A percentile compares a stretch with the other conserved stretches of the same genome.
These are phyloP conservation scores for Tardiomyces digboiensis DNA, from an alignment of 1,139 yeast species.

Conservation along the genomic window DNA sequence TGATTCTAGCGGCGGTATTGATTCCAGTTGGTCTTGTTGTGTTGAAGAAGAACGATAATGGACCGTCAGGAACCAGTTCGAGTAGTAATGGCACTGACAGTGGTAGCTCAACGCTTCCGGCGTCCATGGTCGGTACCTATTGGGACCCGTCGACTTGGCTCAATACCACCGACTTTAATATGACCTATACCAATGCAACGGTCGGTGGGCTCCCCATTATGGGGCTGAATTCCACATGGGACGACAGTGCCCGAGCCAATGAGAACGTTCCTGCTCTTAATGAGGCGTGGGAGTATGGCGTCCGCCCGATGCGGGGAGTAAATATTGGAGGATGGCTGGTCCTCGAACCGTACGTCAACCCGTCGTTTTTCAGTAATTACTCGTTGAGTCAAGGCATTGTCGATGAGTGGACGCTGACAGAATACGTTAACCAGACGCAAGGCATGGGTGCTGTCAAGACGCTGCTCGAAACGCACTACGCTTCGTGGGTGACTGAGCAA, in stretches of 20 bases:
- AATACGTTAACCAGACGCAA: conserved; percentile 28
- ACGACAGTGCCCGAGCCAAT: conserved; percentile 21
- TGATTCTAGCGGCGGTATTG: conserved; percentile 20
- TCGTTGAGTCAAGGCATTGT: conserved; percentile 21
- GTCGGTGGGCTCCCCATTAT: conserved; percentile 29
- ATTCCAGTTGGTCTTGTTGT: conserved; percentile 25
- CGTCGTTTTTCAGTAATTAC: conserved; percentile 56
- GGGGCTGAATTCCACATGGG: conserved; percentile 27
- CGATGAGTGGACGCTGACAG: conserved; percentile 32
- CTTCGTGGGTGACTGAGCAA: conserved; percentile 58
- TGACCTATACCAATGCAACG: conserved; percentile 26
- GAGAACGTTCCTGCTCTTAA: conserved; percentile 20
- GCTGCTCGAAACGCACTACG: conserved; percentile 57
- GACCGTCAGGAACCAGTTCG: neutral
- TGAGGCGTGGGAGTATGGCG: conserved; percentile 35
- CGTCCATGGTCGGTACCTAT: conserved; percentile 18
- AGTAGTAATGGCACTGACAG: neutral
- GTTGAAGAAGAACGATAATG: conserved; percentile 10
- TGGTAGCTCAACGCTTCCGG: conserved; percentile 11
- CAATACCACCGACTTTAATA: conserved; percentile 25
- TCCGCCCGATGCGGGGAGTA: conserved; percentile 57
- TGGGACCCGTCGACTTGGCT: conserved; percentile 27
- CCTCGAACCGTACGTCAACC: conserved; percentile 75
- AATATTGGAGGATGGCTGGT: conserved; percentile 92
- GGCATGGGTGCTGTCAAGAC: conserved; percentile 37